Percentiles rank a stretch among this genome's conserved stretches.
phyloP scores from a whole-genome alignment of 768 basidiomycete species.

The Collybia sp. region DNA sequence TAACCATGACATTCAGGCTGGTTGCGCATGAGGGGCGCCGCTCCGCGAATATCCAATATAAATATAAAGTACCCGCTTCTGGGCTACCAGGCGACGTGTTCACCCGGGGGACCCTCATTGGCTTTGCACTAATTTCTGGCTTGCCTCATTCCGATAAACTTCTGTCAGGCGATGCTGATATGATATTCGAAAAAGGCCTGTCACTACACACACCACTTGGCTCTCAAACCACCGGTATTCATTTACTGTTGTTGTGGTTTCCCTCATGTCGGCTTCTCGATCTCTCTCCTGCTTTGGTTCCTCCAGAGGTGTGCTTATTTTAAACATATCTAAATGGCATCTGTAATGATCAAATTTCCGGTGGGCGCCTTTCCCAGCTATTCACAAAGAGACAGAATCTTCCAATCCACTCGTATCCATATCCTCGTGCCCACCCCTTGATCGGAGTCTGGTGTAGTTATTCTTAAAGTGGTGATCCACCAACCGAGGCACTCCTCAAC shows the following conservation, averaged over 20 bases:
- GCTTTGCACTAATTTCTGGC: slow-evolving; percentile 6
- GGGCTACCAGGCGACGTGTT: slow-evolving; percentile 4
- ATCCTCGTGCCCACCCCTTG: no score
- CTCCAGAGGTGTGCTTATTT: neutral
- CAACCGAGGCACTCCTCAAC: no score
- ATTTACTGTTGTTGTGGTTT: neutral
- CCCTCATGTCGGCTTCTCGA: slow-evolving; percentile 4
- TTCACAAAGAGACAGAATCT: no score
- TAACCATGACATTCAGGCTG: no score
- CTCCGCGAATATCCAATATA: no score
- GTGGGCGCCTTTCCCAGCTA: no score
- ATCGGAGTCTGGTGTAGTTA: no score
- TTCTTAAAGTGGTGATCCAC: no score
- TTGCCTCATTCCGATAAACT: slow-evolving; percentile 14
- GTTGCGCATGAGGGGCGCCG: no score
- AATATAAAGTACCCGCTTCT: neutral
- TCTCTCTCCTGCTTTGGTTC: neutral
- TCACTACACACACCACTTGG: neutral
- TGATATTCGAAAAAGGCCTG: slow-evolving; percentile 2
- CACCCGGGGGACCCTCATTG: neutral
- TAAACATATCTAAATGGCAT: no score
- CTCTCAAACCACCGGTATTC: neutral
- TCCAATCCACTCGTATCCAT: no score
- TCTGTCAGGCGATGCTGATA: slow-evolving; percentile 9
- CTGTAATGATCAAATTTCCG: no score